Conservation (phyloP, 2,329 filamentous ascomycete genomes). For the Aureobasidium lini region DNA sequence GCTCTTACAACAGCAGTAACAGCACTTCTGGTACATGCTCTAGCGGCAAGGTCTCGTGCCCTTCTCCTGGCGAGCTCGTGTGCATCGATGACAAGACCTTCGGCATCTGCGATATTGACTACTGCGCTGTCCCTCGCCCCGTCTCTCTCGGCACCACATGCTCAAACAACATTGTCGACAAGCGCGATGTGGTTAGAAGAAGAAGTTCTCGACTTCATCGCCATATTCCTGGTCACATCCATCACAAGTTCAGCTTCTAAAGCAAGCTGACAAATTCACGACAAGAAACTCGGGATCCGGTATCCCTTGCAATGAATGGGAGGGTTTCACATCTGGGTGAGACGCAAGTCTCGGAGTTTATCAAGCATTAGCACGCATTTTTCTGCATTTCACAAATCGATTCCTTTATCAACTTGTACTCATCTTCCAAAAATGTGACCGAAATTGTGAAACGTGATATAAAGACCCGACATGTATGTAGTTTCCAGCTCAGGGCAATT, state of each 20-base stretch:
- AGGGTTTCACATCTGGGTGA: background rate
- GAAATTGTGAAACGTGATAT: background rate
- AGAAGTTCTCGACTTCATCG: slow-evolving; percentile 17
- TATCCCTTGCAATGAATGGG: background rate
- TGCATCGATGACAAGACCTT: slow-evolving; percentile 37
- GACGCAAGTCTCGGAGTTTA: slow-evolving; percentile 4
- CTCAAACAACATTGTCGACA: slow-evolving; percentile 28
- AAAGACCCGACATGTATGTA: background rate
- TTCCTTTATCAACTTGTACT: background rate
- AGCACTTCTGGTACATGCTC: slow-evolving; percentile 17
- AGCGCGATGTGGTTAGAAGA: slow-evolving; percentile 16
- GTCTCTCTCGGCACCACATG: slow-evolving; percentile 37
- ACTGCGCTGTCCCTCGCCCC: slow-evolving; percentile 33
- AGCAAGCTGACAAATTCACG: background rate
- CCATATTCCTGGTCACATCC: slow-evolving; percentile 11
- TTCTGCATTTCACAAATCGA: background rate
- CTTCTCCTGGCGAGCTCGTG: slow-evolving; percentile 33
- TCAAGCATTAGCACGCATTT: background rate
- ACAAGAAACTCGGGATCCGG: background rate
- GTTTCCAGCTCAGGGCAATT: background rate
- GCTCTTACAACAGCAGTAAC: background rate
- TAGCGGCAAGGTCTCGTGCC: slow-evolving; percentile 28
- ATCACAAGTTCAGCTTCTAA: slow-evolving; percentile 8
- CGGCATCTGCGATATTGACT: slow-evolving; percentile 37
- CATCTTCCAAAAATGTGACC: background rate